A percentile compares a stretch with the other conserved stretches of the same genome.
Evolutionary conservation across 2,329 filamentous ascomycete genomes (phyloP).

Genomic region (Aspergillus sp.): DNA sequence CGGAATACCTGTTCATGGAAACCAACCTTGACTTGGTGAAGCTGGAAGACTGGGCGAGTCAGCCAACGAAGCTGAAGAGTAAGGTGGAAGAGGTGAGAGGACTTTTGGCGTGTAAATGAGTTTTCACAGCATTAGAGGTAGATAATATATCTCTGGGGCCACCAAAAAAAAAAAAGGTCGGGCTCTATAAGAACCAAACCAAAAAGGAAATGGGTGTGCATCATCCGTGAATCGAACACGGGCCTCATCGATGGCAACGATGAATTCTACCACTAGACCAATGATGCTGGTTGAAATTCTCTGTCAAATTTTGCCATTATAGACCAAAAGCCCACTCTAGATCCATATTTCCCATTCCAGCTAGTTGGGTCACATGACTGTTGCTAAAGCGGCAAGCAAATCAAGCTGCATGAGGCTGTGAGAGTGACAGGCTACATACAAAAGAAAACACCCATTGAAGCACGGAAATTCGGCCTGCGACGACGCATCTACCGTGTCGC

Average conservation of each 20-base stretch:
- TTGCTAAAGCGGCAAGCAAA: constrained; percentile 13
- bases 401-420: neutral
- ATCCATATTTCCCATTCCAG: neutral
- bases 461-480: constrained; percentile 3
- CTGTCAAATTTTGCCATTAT: neutral
- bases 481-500: constrained; percentile 19
- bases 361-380: neutral
- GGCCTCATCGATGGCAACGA: constrained; percentile 49
- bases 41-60: constrained; percentile 36
- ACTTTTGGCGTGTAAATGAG: constrained; percentile 15
- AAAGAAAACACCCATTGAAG: neutral
- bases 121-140: neutral
- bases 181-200: too few species aligned
- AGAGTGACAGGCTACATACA: constrained; percentile 6
- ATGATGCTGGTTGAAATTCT: constrained; percentile 32
- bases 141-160: neutral
- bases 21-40: constrained; percentile 31
- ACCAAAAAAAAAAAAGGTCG: neutral
- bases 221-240: constrained; percentile 50
- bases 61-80: constrained; percentile 34
- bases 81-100: constrained; percentile 31
- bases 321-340: neutral
- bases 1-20: constrained; percentile 39
- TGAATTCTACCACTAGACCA: constrained; percentile 48
- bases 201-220: constrained; percentile 25